Evolutionary conservation across 2,329 filamentous ascomycete genomes (phyloP).

Genomic region (Podosphaera leucotricha): DNA sequence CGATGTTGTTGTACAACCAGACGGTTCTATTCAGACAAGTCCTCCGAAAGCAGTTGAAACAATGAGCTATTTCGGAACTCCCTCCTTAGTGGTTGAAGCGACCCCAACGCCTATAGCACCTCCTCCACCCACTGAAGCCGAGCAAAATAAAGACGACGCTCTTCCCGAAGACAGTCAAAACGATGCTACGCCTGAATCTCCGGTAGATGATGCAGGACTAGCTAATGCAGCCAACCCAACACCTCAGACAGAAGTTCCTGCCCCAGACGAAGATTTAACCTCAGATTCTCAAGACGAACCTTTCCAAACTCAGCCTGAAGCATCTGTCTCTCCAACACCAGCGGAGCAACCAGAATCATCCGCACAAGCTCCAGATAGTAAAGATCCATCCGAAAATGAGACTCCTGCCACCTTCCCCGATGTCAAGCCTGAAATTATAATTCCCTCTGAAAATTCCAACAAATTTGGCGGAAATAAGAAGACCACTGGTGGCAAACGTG

Average conservation of each 20-base stretch:
- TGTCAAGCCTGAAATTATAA: background rate
- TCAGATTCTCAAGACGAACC: too few species aligned
- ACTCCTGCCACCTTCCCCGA: slow-evolving; percentile 1
- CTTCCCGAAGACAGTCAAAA: slow-evolving; percentile 1
- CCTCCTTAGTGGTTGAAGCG: slow-evolving; percentile 3
- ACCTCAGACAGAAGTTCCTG: too few species aligned
- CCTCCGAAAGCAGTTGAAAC: slow-evolving; percentile 6
- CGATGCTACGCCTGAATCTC: background rate
- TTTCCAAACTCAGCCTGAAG: too few species aligned
- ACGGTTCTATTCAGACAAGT: slow-evolving; percentile 8
- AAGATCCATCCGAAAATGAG: background rate
- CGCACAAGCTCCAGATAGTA: background rate
- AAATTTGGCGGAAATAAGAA: background rate
- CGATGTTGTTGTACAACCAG: slow-evolving; percentile 6
- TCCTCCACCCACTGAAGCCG: background rate
- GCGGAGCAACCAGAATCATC: background rate
- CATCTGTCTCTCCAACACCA: too few species aligned
- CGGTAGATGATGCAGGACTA: background rate
- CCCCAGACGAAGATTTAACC: too few species aligned
- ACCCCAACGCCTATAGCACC: slow-evolving; percentile 1
- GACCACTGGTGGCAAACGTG: slow-evolving; percentile 24
- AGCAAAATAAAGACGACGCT: background rate
- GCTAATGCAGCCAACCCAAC: background rate
- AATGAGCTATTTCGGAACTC: slow-evolving; percentile 4
- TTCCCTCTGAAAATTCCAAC: background rate